phyloP scores from a whole-genome alignment of 805 yeast genomes.

The Candida odintsovae region DNA sequence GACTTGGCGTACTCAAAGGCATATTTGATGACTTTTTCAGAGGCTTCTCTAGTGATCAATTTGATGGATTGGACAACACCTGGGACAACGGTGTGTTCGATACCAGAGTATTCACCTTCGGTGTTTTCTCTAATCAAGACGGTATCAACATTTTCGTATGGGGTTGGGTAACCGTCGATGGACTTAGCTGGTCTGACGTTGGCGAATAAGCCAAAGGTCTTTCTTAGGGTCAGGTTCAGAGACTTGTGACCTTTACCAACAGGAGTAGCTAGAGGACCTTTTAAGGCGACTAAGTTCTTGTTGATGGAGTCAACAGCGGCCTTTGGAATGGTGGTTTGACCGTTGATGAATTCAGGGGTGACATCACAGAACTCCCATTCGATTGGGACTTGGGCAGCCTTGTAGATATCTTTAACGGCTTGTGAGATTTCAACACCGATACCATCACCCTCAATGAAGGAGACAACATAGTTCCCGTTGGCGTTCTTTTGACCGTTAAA shows the following conservation, averaged over 20 bases:
- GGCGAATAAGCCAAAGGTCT: conserved; percentile 94
- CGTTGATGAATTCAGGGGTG: conserved; percentile 85
- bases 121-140: conserved; percentile 98
- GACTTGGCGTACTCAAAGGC: conserved; percentile 95
- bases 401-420: conserved; percentile 87
- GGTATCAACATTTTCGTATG: conserved; percentile 74
- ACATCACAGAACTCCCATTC: conserved; percentile 98
- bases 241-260: conserved; percentile 98
- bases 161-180: conserved; percentile 89
- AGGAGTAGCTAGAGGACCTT: conserved; percentile 98
- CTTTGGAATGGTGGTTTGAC: conserved; percentile 89
- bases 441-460: conserved; percentile 98
- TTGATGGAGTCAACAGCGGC: conserved; percentile 90
- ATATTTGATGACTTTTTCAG: conserved; percentile 93
- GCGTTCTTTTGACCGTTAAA: conserved; percentile 59
- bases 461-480: conserved; percentile 86
- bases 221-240: conserved; percentile 93
- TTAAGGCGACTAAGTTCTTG: conserved; percentile 89
- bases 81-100: conserved; percentile 95
- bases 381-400: conserved; percentile 92
- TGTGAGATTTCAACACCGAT: conserved; percentile 93
- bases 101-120: conserved; percentile 99
- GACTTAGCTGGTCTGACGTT: conserved; percentile 97
- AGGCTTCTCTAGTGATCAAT: conserved; percentile 92
- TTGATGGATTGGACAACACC: conserved; percentile 98